Evolutionary conservation across 139 green algal species (phyloP).

Genomic region (Zygnema circumcarinatum): DNA sequence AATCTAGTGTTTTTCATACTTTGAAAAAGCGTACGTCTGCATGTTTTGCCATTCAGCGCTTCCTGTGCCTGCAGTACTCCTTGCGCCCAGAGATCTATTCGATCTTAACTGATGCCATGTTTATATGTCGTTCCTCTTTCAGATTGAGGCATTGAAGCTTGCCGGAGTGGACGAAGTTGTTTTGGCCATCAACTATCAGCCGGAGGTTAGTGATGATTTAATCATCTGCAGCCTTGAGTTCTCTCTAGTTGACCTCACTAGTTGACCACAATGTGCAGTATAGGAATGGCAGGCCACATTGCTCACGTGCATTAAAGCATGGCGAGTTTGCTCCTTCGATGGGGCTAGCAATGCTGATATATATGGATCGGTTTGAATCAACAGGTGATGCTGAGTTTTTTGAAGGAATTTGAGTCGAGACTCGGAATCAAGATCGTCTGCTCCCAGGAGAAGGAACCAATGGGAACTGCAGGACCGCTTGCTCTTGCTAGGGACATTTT

Average conservation of each 20-base stretch:
- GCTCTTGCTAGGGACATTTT: slow-evolving; percentile 87
- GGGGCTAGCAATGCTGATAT: too few relatives aligned
- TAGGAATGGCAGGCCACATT: too few relatives aligned
- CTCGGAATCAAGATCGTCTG: slow-evolving; percentile 87
- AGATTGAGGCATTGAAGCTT: slow-evolving; percentile 84
- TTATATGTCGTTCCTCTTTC: not conserved
- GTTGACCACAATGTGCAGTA: not conserved
- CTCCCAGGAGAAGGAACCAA: slow-evolving; percentile 92
- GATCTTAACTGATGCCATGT: too few relatives aligned
- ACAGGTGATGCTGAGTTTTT: slow-evolving; percentile 93
- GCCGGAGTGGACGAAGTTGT: slow-evolving; percentile 93
- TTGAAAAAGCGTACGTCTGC: too few relatives aligned
- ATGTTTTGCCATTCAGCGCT: too few relatives aligned
- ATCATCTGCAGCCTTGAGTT: not conserved
- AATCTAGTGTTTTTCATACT: too few relatives aligned
- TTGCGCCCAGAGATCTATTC: too few relatives aligned
- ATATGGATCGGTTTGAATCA: too few relatives aligned
- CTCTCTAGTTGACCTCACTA: not conserved
- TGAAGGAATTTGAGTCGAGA: slow-evolving; percentile 94
- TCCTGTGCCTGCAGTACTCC: too few relatives aligned
- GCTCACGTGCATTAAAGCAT: too few relatives aligned
- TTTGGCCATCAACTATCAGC: slow-evolving; percentile 94
- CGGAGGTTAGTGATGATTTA: slow-evolving; percentile 51
- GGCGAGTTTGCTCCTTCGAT: too few relatives aligned
- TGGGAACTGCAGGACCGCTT: slow-evolving; percentile 95